These are phyloP conservation scores for Amaranthus tricolor DNA, from an alignment of 179 eudicot genomes.

Conservation along the genomic window DNA sequence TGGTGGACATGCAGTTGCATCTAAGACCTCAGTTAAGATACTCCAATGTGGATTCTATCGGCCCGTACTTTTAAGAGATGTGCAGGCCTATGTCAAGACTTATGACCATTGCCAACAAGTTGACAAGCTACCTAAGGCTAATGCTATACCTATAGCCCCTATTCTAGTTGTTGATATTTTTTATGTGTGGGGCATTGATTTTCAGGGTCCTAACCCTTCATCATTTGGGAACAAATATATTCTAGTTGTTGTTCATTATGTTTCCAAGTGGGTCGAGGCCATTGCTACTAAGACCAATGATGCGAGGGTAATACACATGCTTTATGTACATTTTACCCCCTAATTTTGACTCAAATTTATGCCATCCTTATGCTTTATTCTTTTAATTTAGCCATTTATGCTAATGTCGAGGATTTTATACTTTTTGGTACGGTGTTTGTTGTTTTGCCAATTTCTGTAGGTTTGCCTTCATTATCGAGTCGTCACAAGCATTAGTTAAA, in stretches of 20 bases:
- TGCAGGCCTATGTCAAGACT: background rate
- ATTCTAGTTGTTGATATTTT: constrained; percentile 2
- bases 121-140: background rate
- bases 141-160: constrained; percentile 2
- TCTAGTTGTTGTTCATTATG: background rate
- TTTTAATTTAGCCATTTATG: too few relatives aligned
- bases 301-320: background rate
- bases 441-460: too few relatives aligned
- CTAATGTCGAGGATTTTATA: too few relatives aligned
- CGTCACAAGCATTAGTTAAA: too few relatives aligned
- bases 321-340: too few relatives aligned
- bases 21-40: background rate
- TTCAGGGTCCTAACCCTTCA: background rate
- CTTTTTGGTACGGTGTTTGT: too few relatives aligned
- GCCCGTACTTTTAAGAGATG: background rate
- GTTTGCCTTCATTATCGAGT: too few relatives aligned
- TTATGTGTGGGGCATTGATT: background rate
- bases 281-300: background rate
- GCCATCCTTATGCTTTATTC: too few relatives aligned
- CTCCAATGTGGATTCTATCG: background rate
- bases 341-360: too few relatives aligned
- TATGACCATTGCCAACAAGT: background rate
- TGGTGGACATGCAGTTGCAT: background rate
- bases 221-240: background rate
- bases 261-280: background rate